Conservation (phyloP, 2,329 filamentous ascomycete species). For the Periconia digitata region DNA sequence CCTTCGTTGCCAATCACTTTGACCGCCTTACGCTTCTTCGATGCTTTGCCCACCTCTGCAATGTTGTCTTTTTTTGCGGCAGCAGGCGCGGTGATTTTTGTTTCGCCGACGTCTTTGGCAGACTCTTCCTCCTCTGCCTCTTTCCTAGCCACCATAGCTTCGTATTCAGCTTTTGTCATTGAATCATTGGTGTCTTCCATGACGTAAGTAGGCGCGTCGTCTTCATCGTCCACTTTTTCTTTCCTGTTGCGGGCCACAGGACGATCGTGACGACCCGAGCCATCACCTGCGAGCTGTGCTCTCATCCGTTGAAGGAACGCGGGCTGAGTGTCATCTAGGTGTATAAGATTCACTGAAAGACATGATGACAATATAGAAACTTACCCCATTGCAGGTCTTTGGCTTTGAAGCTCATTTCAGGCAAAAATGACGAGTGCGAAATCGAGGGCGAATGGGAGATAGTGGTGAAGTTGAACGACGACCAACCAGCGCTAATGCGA, state of each 20-base stretch:
- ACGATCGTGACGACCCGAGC: constrained; percentile 49
- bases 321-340: constrained; percentile 58
- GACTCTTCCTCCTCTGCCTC: constrained; percentile 16
- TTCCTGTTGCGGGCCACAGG: constrained; percentile 48
- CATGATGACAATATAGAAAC: constrained; percentile 35
- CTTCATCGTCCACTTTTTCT: constrained; percentile 66
- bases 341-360: constrained; percentile 69
- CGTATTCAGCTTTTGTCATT: constrained; percentile 54
- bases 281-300: constrained; percentile 56
- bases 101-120: constrained; percentile 5
- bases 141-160: constrained; percentile 43
- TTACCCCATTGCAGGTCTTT: constrained; percentile 69
- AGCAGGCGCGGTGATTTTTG: constrained; percentile 4
- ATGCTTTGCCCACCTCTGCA: constrained; percentile 31
- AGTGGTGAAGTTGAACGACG: neutral
- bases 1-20: constrained; percentile 38
- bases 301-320: constrained; percentile 51
- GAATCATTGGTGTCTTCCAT: constrained; percentile 71
- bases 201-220: constrained; percentile 75
- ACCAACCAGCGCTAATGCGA: neutral
- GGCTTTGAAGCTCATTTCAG: constrained; percentile 64
- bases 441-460: neutral
- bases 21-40: constrained; percentile 42
- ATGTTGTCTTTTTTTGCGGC: constrained; percentile 31
- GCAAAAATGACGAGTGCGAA: neutral